These are phyloP conservation scores for Thraustochytrium sp. DNA, from an alignment of 352 stramenopile genomes.

Conservation along the genomic window DNA sequence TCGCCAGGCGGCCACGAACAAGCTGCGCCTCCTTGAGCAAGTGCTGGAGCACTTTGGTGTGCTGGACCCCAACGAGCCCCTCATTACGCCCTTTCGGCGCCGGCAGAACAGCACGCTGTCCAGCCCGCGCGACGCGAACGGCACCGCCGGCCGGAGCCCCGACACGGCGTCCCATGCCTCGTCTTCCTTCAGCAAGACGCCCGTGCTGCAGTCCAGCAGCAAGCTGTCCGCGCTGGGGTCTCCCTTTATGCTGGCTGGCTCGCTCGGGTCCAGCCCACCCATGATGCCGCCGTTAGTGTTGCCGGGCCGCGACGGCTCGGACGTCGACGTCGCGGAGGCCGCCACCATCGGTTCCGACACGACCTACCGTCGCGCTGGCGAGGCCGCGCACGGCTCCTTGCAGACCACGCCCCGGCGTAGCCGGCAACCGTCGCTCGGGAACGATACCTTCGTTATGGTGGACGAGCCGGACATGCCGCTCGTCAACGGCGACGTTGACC, in stretches of 20 bases:
- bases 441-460: conserved; percentile 15
- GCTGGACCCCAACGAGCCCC: not conserved
- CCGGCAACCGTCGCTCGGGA: not conserved
- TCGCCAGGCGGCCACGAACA: not conserved
- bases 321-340: too few relatives aligned
- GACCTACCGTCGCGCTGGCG: too few relatives aligned
- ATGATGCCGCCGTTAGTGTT: not conserved
- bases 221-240: not conserved
- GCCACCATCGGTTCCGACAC: not conserved
- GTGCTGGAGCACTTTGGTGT: conserved; percentile 12
- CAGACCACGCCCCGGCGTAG: not conserved
- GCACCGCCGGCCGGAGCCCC: not conserved
- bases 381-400: too few relatives aligned
- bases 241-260: conserved; percentile 13
- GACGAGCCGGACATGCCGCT: conserved; percentile 26
- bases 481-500: not conserved
- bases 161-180: not conserved
- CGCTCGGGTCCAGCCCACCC: not conserved
- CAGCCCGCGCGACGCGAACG: not conserved
- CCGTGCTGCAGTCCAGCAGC: not conserved
- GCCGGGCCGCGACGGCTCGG: not conserved
- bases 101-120: not conserved
- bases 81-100: not conserved
- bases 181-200: not conserved
- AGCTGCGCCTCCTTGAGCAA: not conserved